Evolutionary conservation across 805 yeast species (phyloP).

Genomic region (Pichia nakasei): DNA sequence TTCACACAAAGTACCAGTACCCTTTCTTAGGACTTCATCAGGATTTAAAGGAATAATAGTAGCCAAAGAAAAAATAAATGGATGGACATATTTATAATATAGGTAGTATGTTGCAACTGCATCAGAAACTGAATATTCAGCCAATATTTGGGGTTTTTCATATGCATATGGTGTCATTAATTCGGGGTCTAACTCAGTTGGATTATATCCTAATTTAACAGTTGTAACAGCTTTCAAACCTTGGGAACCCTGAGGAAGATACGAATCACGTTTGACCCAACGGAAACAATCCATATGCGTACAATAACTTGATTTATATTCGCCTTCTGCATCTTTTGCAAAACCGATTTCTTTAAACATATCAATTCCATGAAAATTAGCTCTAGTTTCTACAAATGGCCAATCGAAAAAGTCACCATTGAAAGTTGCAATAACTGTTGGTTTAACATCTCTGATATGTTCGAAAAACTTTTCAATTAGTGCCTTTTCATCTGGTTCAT

Average conservation of each 20-base stretch:
- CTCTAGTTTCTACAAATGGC: conserved; percentile 94
- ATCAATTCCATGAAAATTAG: conserved; percentile 72
- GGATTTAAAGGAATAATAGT: conserved; percentile 94
- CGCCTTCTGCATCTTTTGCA: conserved; percentile 80
- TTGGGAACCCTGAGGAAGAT: conserved; percentile 96
- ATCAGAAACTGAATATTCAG: conserved; percentile 98
- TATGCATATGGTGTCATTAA: conserved; percentile 96
- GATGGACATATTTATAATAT: conserved; percentile 94
- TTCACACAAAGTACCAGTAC: conserved; percentile 98
- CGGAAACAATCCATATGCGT: conserved; percentile 95
- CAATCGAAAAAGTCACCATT: conserved; percentile 99
- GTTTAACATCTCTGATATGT: conserved; percentile 78
- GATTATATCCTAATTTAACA: conserved; percentile 90
- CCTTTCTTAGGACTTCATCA: conserved; percentile 91
- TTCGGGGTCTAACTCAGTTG: conserved; percentile 95
- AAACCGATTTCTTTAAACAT: conserved; percentile 94
- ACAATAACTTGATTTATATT: conserved; percentile 86
- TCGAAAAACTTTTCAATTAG: conserved; percentile 73
- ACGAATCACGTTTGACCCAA: conserved; percentile 98
- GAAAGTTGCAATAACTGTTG: conserved; percentile 96
- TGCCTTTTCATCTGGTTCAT: conserved; percentile 78
- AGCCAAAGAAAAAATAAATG: conserved; percentile 91
- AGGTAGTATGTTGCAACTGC: conserved; percentile 97
- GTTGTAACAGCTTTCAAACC: conserved; percentile 98
- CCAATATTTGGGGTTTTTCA: conserved; percentile 82